These are phyloP conservation scores for Penicillium pulvis DNA, from an alignment of 495 filamentous ascomycete genomes.

Conservation along the genomic window DNA sequence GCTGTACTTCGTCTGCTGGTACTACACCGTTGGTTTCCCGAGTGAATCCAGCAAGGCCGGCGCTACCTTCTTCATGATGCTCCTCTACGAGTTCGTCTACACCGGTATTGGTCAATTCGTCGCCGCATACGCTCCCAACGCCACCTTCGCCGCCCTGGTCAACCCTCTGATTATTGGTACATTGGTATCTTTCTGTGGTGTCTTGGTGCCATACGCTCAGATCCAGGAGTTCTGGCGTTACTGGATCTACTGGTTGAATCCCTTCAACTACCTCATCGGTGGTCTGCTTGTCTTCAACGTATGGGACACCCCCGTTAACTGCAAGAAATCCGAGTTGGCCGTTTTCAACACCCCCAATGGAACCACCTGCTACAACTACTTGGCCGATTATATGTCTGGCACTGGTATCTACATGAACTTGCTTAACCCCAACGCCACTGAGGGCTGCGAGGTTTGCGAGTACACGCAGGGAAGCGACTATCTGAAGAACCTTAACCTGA, in stretches of 20 bases:
- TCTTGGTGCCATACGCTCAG: constrained; percentile 41
- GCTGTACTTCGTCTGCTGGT: constrained; percentile 54
- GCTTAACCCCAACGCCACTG: constrained; percentile 52
- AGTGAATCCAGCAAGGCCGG: constrained; percentile 46
- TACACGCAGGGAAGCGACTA: constrained; percentile 43
- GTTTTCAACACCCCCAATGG: constrained; percentile 55
- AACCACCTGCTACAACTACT: constrained; percentile 59
- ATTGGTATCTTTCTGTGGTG: constrained; percentile 58
- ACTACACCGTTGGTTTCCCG: constrained; percentile 47
- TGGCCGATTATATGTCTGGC: constrained; percentile 47
- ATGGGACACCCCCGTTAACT: constrained; percentile 57
- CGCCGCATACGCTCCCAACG: constrained; percentile 60
- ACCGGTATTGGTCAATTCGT: constrained; percentile 63
- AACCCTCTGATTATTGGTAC: constrained; percentile 59
- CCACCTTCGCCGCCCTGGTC: constrained; percentile 54
- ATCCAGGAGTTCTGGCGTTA: constrained; percentile 66
- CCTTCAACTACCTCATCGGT: constrained; percentile 69
- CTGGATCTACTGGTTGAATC: constrained; percentile 76
- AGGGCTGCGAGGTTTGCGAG: constrained; percentile 62
- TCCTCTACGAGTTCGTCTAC: constrained; percentile 57
- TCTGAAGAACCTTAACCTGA: constrained; percentile 38
- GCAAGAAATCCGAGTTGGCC: constrained; percentile 59
- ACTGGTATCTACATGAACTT: constrained; percentile 55
- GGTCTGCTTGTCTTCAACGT: constrained; percentile 59
- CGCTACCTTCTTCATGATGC: constrained; percentile 57